Base-by-base conservation (phyloP, 1,284 basidiomycete species). In the Moesziomyces globuligerus region DNA sequence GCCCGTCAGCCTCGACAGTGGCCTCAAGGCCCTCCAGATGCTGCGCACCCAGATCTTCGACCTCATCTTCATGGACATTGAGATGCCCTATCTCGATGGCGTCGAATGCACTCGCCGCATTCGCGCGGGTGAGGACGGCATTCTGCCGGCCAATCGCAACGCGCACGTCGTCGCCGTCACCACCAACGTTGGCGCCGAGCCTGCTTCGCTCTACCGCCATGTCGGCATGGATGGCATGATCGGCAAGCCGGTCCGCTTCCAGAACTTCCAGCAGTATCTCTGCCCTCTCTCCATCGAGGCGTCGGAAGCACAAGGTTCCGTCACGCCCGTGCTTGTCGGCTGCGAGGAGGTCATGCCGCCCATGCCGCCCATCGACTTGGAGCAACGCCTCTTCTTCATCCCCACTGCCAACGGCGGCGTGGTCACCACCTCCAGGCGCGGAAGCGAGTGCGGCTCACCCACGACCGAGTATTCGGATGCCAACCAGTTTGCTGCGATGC, bases 1-100 rank as follows among this genome's bases (percentile, higher is more conserved):
- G 7, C 75, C 75, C 17, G 60, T 78, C 37, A 48, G 59, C 20
- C 65, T 78, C 32, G 74, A 76, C 50, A 70, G 66, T 24, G 75
- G 67, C 20, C 67, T 78, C 50, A 76, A 78, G 47, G 75, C 75
- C n/a, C 54, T 78, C 10, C 74, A 74, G 42, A 48, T 70, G 23
- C 51, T 78, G 9, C 68, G 74, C 48, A 62, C 59, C 28, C 45
- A 74, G 32, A 68, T 78, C 50, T 78, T 74, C 26, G 75, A 78
- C 48, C 51, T 73, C 51, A 70, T 76, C 56, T 57, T 76, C 32
- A 72, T 78, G 68, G 75, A 78, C 53, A 76, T 78, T 11, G 72
- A 78, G 43, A 78, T 78, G 75, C 75, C 75, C 7, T 76, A 69
- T 28, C 61, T 78, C 18, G 54, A 68, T 36, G 75, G 75, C 26